phyloP scores from a whole-genome alignment of 225 moss, liverwort and hornwort genomes.

The Marchantia paleacea region DNA sequence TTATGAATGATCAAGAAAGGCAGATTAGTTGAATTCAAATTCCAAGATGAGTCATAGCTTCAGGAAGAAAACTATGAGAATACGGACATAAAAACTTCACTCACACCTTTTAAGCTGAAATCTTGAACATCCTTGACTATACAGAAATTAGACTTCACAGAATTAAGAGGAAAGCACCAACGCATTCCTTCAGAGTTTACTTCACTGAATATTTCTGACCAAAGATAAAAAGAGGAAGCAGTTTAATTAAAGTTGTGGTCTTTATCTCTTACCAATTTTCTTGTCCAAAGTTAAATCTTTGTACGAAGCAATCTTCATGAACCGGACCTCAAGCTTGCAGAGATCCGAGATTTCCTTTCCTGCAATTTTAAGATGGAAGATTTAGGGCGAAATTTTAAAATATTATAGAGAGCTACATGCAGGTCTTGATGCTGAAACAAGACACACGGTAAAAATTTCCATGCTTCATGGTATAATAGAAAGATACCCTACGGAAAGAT shows the following conservation, averaged over 20 bases:
- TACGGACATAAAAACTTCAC: not conserved
- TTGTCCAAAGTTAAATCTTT: conserved; percentile 23
- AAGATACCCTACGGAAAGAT: too few relatives aligned
- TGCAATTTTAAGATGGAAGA: not conserved
- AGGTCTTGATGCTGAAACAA: not conserved
- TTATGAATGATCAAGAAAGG: conserved; percentile 2
- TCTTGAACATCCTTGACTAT: not conserved
- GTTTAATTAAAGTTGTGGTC: not conserved
- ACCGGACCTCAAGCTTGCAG: conserved; percentile 37
- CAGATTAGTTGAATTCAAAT: not conserved
- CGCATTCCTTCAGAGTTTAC: not conserved
- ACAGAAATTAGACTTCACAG: not conserved
- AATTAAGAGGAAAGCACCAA: not conserved
- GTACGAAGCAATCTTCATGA: conserved; percentile 30
- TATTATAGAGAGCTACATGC: not conserved
- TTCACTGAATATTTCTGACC: not conserved
- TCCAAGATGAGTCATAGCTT: not conserved
- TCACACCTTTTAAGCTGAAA: not conserved
- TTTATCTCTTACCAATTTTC: conserved; percentile 28
- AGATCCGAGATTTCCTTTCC: conserved; percentile 29
- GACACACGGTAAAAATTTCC: not conserved
- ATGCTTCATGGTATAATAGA: too few relatives aligned
- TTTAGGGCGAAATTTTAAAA: not conserved
- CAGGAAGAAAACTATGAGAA: not conserved
- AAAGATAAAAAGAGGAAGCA: not conserved